Evolutionary conservation across 805 yeast genomes (phyloP).

Genomic region (Dipodascopsis uninucleata): DNA sequence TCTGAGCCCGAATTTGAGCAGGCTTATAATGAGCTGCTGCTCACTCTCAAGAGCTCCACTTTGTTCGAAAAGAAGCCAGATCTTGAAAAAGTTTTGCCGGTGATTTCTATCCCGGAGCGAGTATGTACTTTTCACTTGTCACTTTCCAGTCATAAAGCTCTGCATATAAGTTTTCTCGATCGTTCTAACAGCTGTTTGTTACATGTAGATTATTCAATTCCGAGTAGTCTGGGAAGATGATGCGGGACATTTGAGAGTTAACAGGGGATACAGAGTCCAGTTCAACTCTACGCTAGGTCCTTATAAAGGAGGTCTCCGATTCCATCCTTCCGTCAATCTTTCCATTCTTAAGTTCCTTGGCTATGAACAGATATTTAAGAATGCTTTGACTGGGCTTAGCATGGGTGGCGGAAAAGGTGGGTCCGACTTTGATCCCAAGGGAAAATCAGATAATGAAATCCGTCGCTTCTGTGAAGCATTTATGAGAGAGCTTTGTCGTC

Average conservation of each 20-base stretch:
- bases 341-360: conserved; percentile 95
- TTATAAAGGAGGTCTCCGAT: conserved; percentile 97
- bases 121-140: conserved; percentile 29
- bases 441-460: conserved; percentile 86
- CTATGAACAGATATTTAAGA: conserved; percentile 97
- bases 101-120: conserved; percentile 93
- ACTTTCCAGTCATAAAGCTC: background rate
- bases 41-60: conserved; percentile 87
- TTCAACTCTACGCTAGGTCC: conserved; percentile 98
- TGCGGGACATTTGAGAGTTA: conserved; percentile 83
- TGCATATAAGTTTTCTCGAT: no score
- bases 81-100: conserved; percentile 81
- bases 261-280: conserved; percentile 97
- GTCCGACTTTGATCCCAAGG: conserved; percentile 96
- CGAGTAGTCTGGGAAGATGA: conserved; percentile 98
- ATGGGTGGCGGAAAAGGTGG: conserved; percentile 99
- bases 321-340: conserved; percentile 95
- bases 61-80: conserved; percentile 85
- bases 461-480: conserved; percentile 94
- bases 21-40: conserved; percentile 90
- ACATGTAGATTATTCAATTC: conserved; percentile 65
- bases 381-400: conserved; percentile 92
- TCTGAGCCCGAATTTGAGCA: conserved; percentile 98
- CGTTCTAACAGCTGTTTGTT: background rate
- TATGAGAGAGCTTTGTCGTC: conserved; percentile 92